Base-by-base conservation (phyloP, 2,329 filamentous ascomycete species). In the Cercospora nicotianae region DNA sequence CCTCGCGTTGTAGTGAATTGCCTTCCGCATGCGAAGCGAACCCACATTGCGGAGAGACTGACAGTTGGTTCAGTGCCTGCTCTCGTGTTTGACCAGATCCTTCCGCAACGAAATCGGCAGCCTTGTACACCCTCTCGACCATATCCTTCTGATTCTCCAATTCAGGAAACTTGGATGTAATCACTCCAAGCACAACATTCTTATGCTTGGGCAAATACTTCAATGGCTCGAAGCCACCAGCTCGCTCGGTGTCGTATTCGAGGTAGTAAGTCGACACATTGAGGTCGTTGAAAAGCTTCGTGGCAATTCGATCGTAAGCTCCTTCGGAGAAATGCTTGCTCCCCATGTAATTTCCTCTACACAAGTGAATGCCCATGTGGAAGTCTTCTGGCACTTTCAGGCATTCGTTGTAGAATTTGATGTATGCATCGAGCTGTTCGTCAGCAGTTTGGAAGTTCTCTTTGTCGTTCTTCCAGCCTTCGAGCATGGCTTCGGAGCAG, bases 301-400 rank as follows among this genome's bases (percentile, higher is more conserved):
- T 72, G 8, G 82, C 82, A 63, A 83, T 83, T 62, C 76, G 77
- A 68, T 83, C 82, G 72, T 84, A 83, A 18, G 80, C 81, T 30
- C 82, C 82, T 67, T 83, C 81, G 20, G 78, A 80, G 73, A 83
- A 83, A 66, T 84, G 82, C 51, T 79, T 77, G 67, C 78, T 80
- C 64, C 81, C 81, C 31, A 83, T 77, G 66, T 83, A 84, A 73
- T 84, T 84, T 12, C 82, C 81, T 64, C 82, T 76, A 84, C 91
- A 93, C 62, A 93, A 83, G 76, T 94, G 91, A 16, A 94, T 89
- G 57, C 91, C 91, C 2, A 91, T 85, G 79, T 93, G 90, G 83
- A 93, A 87, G 76, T 93, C 90, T 2, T 83, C 77, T 0, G 90
- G 90, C 0, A 87, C 81, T 73, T 85, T 60, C 67, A 78, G 75